Percentiles rank a stretch among this genome's conserved stretches.
Evolutionary conservation across 139 green algal species (phyloP).

Genomic region (Chlorella sp.): DNA sequence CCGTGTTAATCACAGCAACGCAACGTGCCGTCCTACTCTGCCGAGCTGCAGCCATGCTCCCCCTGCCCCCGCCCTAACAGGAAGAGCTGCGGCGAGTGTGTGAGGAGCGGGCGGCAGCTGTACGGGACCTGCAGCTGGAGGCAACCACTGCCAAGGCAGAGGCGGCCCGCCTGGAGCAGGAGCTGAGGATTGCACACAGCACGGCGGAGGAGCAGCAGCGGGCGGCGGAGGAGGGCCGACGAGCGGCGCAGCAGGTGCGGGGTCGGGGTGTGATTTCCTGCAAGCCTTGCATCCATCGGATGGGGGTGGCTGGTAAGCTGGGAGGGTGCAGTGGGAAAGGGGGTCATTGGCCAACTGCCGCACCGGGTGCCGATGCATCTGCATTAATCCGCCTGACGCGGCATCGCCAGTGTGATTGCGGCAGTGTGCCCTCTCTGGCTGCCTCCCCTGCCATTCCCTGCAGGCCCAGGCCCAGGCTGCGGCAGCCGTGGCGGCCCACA

Average conservation of each 20-base stretch:
- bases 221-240: neutral
- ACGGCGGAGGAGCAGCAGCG: neutral
- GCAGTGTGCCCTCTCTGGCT: no score
- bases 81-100: conserved; percentile 2
- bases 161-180: neutral
- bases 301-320: no score
- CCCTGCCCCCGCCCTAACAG: neutral
- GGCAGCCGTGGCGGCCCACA: neutral
- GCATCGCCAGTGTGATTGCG: no score
- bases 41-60: no score
- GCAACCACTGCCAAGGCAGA: neutral
- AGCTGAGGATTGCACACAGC: neutral
- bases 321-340: no score
- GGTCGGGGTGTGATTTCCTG: no score
- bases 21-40: no score
- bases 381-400: no score
- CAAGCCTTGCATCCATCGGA: no score
- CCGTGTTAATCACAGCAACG: no score
- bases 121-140: conserved; percentile 15
- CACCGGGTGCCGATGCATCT: no score
- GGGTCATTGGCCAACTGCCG: no score
- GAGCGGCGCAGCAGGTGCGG: neutral
- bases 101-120: neutral
- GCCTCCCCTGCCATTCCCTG: neutral
- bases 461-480: conserved; percentile 11